phyloP scores from a whole-genome alignment of 2,329 filamentous ascomycete genomes.

The Ophiostoma australiae region DNA sequence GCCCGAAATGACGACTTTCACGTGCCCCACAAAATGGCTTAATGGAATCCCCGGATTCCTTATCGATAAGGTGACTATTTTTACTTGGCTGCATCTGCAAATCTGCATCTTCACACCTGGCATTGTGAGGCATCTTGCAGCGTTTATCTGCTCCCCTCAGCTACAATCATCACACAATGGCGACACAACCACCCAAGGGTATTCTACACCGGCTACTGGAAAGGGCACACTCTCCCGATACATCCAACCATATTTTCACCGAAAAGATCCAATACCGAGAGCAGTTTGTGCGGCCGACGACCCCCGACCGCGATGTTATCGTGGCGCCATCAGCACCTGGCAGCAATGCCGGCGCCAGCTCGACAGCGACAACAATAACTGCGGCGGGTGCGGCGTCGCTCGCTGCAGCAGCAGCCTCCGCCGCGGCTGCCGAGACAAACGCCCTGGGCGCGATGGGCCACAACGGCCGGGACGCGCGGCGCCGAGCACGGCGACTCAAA shows the following conservation, averaged over 20 bases:
- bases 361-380: neutral
- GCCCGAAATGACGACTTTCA: slow-evolving; percentile 7
- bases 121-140: neutral
- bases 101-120: neutral
- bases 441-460: slow-evolving; percentile 34
- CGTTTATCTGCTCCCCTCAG: neutral
- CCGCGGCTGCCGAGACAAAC: slow-evolving; percentile 65
- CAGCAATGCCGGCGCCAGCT: neutral
- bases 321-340: neutral
- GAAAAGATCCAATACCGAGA: slow-evolving; percentile 81
- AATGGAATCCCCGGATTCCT: slow-evolving; percentile 13
- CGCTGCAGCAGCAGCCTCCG: slow-evolving; percentile 49
- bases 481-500: slow-evolving; percentile 47
- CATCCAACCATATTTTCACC: slow-evolving; percentile 64
- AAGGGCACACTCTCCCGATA: slow-evolving; percentile 72
- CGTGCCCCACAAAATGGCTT: neutral
- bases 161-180: slow-evolving; percentile 34
- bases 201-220: slow-evolving; percentile 56
- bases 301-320: slow-evolving; percentile 48
- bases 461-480: slow-evolving; percentile 54
- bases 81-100: neutral
- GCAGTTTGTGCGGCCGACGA: slow-evolving; percentile 71
- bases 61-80: slow-evolving; percentile 9
- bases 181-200: slow-evolving; percentile 33
- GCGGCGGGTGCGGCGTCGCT: slow-evolving; percentile 14